These are phyloP conservation scores for Trichocladium antarcticum DNA, from an alignment of 495 filamentous ascomycete genomes.

Conservation along the genomic window DNA sequence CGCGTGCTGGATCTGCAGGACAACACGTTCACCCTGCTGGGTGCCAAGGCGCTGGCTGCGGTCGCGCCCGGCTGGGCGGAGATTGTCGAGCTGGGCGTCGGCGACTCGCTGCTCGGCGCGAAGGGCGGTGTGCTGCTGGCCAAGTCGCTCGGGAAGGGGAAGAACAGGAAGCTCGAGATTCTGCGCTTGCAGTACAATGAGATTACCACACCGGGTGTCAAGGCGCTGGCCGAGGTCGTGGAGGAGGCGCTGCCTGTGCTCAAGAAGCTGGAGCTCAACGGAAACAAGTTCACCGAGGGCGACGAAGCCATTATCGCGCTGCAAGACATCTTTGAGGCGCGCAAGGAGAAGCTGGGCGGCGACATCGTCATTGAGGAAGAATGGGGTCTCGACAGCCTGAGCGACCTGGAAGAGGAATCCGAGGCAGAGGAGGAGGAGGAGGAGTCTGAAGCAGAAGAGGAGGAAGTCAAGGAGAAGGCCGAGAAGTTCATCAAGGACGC, in stretches of 20 bases:
- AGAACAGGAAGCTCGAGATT: slow-evolving; percentile 65
- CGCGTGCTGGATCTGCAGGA: slow-evolving; percentile 83
- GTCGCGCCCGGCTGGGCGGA: slow-evolving; percentile 64
- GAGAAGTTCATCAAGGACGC: slow-evolving; percentile 59
- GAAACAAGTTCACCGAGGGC: slow-evolving; percentile 87
- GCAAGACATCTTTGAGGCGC: slow-evolving; percentile 42
- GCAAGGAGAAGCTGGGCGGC: slow-evolving; percentile 50
- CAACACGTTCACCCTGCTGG: slow-evolving; percentile 83
- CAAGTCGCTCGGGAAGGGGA: slow-evolving; percentile 58
- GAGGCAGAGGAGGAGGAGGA: slow-evolving; percentile 61
- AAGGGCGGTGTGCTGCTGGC: slow-evolving; percentile 67
- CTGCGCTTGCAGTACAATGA: slow-evolving; percentile 91
- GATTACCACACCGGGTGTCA: slow-evolving; percentile 62
- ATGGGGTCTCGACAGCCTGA: slow-evolving; percentile 78
- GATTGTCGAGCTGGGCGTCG: slow-evolving; percentile 73
- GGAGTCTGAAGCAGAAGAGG: slow-evolving; percentile 57
- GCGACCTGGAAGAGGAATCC: slow-evolving; percentile 69
- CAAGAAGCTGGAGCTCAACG: slow-evolving; percentile 82
- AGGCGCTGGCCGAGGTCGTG: slow-evolving; percentile 53
- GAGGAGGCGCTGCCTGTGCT: slow-evolving; percentile 57
- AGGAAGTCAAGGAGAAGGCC: slow-evolving; percentile 50
- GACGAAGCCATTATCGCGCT: slow-evolving; percentile 49
- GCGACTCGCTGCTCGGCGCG: slow-evolving; percentile 74
- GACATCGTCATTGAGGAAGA: slow-evolving; percentile 51
- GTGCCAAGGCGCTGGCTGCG: slow-evolving; percentile 64